Evolutionary conservation across 2,329 filamentous ascomycete genomes (phyloP), one percentile per base, ranked within the genome.

Genomic region (Fusarium humuli): DNA sequence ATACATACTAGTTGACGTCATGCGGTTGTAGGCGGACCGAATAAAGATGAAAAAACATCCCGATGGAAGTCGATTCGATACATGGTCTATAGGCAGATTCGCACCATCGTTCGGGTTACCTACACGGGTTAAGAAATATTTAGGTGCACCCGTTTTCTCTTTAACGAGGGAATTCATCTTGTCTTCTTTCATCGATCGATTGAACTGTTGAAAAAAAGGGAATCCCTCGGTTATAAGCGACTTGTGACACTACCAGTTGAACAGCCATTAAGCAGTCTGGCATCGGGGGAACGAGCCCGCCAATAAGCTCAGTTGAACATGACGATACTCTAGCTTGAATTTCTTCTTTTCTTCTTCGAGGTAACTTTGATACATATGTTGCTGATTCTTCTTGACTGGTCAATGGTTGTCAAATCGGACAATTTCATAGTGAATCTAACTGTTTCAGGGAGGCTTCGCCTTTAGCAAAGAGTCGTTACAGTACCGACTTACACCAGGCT

Each of bases 1-100:
- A 30, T 56, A 37, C 42, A 29, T 56, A 37, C 12, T n/a, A 7
- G 7, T 48, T 75, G 67, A 75, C 73, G 73, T 75, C 73, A 75
- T 55, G 13, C 14, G 46, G 27, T 13, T 44, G 32, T 44, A 9
- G 20, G 59, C 61, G 64, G 56, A 53, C 72, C 70, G 70, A 72
- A 70, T 69, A 30, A 29, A 55, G 20, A 55, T 12, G 4, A n/a
- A n/a, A 30, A 37, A 37, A 7, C 34, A 37, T 37, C 34, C 18
- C 34, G 34, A n/a, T n/a, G 34, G 18, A n/a, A 37, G 34, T 37
- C 34, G 18, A n/a, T 37, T 34, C 8, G 7, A 4, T 11, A 54
- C 16, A 23, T 29, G 7, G n/a, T 23, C 23, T 16, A 11, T n/a
- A 37, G 34, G 20, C 18, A 50, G 14, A 18, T 8, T 16, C 3